These are phyloP conservation scores for Alternaria viburni DNA, from an alignment of 2,329 filamentous ascomycete species.

Conservation along the genomic window DNA sequence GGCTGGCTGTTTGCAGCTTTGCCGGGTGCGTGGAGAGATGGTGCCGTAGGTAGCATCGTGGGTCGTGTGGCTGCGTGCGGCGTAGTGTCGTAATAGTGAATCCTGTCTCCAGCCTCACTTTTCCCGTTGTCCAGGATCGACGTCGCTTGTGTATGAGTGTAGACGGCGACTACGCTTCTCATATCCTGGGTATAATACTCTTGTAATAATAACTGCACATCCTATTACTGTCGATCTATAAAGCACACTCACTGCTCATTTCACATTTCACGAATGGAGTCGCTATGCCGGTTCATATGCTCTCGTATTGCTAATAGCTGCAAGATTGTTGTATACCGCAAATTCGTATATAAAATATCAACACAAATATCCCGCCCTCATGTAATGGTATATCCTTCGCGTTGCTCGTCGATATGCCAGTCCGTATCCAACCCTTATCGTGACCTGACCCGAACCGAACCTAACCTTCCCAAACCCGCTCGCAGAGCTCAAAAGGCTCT, in stretches of 20 bases:
- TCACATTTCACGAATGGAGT: neutral
- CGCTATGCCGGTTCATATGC: neutral
- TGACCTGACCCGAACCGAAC: neutral
- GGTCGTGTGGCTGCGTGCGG: neutral
- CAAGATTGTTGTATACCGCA: neutral
- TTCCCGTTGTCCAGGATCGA: neutral
- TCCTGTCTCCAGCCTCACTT: neutral
- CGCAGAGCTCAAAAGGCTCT: neutral
- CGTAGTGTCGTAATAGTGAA: neutral
- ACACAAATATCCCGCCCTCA: neutral
- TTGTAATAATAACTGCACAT: neutral
- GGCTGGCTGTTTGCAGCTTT: neutral
- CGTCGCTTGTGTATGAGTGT: neutral
- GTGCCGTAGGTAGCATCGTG: no score
- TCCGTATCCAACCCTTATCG: neutral
- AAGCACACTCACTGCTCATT: neutral
- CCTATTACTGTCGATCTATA: neutral
- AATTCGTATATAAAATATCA: neutral
- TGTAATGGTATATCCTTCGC: neutral
- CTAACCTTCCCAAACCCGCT: neutral
- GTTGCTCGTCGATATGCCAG: neutral
- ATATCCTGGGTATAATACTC: neutral
- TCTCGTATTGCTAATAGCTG: neutral
- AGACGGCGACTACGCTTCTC: neutral
- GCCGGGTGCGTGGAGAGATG: no score